Evolutionary conservation across 140 eudicot genomes (phyloP).

Genomic region (Cichorium intybus): DNA sequence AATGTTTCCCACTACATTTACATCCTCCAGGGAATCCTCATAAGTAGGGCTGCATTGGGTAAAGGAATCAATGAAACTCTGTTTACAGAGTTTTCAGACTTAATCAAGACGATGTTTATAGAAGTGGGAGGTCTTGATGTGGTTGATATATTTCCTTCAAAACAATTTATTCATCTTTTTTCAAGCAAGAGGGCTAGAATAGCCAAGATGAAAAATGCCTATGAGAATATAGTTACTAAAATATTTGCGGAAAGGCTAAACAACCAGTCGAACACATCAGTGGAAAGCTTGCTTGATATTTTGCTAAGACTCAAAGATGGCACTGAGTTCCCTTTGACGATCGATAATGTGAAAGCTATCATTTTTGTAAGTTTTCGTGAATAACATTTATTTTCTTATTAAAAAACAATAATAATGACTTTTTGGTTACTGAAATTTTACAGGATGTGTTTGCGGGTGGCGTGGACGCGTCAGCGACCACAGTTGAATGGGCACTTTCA

Average conservation of each 20-base stretch:
- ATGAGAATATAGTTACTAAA: constrained; percentile 10
- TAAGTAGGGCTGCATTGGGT: constrained; percentile 13
- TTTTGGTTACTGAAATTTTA: too few relatives aligned
- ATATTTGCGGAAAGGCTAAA: not conserved
- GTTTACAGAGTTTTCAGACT: not conserved
- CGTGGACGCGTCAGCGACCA: not conserved
- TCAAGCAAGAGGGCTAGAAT: constrained; percentile 1
- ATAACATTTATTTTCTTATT: too few relatives aligned
- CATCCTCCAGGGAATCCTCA: not conserved
- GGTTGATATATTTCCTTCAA: constrained; percentile 19
- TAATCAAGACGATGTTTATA: constrained; percentile 13
- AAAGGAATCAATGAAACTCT: constrained; percentile 15
- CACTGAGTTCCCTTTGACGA: too few relatives aligned
- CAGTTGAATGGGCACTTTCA: constrained; percentile 25
- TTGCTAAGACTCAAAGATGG: too few relatives aligned
- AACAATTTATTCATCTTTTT: constrained; percentile 1
- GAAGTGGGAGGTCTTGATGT: constrained; percentile 20
- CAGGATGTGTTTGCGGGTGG: constrained; percentile 25
- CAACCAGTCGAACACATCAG: not conserved
- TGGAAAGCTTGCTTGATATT: constrained; percentile 26
- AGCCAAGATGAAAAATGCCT: not conserved
- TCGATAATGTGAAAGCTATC: constrained; percentile 24
- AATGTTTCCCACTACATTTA: not conserved
- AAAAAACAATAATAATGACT: not conserved
- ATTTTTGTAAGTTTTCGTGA: constrained; percentile 12